Evolutionary conservation across 1,284 basidiomycete genomes (phyloP), one percentile per base, ranked within the genome.

Genomic region (Anthracocystis setariae): DNA sequence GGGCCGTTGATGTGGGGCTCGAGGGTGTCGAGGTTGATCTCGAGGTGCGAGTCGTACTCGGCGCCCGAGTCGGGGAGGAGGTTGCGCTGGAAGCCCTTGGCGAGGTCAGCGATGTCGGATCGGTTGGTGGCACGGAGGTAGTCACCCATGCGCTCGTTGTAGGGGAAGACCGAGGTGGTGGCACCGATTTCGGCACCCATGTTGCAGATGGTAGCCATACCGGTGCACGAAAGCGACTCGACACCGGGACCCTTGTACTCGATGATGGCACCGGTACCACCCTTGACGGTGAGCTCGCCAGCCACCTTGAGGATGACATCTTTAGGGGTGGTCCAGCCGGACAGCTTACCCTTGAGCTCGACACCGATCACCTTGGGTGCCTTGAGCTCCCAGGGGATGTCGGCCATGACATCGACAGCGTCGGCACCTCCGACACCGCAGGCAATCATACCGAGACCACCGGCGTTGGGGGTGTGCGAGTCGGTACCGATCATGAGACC

Each of bases 141-240:
- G 84, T 90, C 88, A 80, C 84, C 88, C 94, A 98, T 98, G 81
- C 93, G 92, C 78, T 87, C 85, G 88, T 98, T 98, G 90, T 91
- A 98, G 78, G 96, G 96, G 93, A 99, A 98, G 79, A 98, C 85
- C 18, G 95, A 98, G 51, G 96, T 98, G 42, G 95, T 98, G 49
- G 95, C 95, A 85, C 96, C 95, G 81, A 98, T 98, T 86, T 98
- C 95, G 82, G 96, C 96, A 88, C 96, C 96, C 95, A 98, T 98
- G 90, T 98, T 98, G 86, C 95, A 98, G 80, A 96, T 94, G 51
- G 95, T 98, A 64, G 92, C 96, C 95, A 98, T 98, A 86, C 95
- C 96, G 46, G 95, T 98, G 88, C 92, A 93, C 48, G 94, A 97
- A 74, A 98, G 89, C 32, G 92, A 92, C 84, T 95, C 91, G 78